Conservation (phyloP, 2,329 filamentous ascomycete genomes). For the Drechslera avenae region DNA sequence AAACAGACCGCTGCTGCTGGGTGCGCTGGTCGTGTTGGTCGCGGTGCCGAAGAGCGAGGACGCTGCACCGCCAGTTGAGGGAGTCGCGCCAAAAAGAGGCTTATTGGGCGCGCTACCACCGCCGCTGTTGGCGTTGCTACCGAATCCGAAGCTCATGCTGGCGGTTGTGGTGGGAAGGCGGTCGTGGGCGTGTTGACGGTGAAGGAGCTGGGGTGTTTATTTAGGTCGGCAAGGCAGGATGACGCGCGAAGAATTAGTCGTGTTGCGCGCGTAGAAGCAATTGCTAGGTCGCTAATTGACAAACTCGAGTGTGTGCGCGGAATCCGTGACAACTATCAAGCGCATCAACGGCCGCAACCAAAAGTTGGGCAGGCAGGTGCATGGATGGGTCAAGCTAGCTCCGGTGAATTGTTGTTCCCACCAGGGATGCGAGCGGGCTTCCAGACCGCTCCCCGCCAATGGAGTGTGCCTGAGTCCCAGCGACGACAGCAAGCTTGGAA, state of each 20-base stretch:
- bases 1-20: constrained; percentile 25
- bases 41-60: constrained; percentile 37
- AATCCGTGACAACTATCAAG: constrained; percentile 20
- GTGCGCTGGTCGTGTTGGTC: constrained; percentile 22
- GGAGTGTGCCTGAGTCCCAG: constrained; percentile 24
- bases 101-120: constrained; percentile 35
- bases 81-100: constrained; percentile 37
- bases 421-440: constrained; percentile 9
- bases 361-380: constrained; percentile 38
- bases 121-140: constrained; percentile 23
- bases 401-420: constrained; percentile 34
- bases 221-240: constrained; percentile 1
- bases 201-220: constrained; percentile 3
- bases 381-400: constrained; percentile 26
- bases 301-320: constrained; percentile 10
- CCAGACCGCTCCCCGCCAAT: constrained; percentile 24
- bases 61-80: constrained; percentile 29
- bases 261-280: constrained; percentile 1
- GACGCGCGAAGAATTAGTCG: constrained; percentile 4
- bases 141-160: constrained; percentile 41
- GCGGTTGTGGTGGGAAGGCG: constrained; percentile 15
- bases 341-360: constrained; percentile 32
- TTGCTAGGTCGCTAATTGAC: constrained; percentile 4
- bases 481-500: constrained; percentile 23
- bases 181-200: constrained; percentile 23